Evolutionary conservation across 805 yeast genomes (phyloP).

Genomic region (Cyberlindnera americana): DNA sequence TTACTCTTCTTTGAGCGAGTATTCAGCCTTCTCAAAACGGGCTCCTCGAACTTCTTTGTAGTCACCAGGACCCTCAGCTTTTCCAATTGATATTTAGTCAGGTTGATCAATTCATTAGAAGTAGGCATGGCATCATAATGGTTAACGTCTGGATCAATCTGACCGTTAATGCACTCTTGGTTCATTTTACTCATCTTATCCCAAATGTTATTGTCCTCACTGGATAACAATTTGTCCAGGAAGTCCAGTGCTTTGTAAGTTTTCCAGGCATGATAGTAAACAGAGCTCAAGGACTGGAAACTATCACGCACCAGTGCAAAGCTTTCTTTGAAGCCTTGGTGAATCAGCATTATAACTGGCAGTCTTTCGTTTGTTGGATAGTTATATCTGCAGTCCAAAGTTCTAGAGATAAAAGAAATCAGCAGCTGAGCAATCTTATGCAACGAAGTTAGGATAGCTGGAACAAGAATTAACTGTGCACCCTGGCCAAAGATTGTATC

Average conservation of each 20-base stretch:
- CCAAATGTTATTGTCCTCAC: constrained; percentile 29
- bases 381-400: constrained; percentile 27
- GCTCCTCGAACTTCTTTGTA: constrained; percentile 17
- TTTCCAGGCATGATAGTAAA: constrained; percentile 65
- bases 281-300: constrained; percentile 43
- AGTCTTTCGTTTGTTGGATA: constrained; percentile 11
- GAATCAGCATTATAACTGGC: constrained; percentile 18
- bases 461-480: constrained; percentile 24
- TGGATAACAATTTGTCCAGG: constrained; percentile 34
- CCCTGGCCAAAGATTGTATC: constrained; percentile 25
- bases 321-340: constrained; percentile 26
- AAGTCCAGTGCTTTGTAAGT: constrained; percentile 47
- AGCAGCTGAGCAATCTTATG: constrained; percentile 23
- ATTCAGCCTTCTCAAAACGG: constrained; percentile 14
- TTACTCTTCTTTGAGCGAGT: constrained; percentile 12
- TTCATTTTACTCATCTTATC: constrained; percentile 24
- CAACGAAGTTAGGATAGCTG: constrained; percentile 18
- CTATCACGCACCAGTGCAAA: constrained; percentile 32
- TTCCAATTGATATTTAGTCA: constrained; percentile 23
- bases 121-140: constrained; percentile 26
- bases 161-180: constrained; percentile 15
- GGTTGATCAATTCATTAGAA: constrained; percentile 21
- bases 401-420: constrained; percentile 25
- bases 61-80: constrained; percentile 17
- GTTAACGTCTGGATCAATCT: constrained; percentile 12